Base-by-base conservation (phyloP, 106 monocot species). In the Dendrobium catenatum region DNA sequence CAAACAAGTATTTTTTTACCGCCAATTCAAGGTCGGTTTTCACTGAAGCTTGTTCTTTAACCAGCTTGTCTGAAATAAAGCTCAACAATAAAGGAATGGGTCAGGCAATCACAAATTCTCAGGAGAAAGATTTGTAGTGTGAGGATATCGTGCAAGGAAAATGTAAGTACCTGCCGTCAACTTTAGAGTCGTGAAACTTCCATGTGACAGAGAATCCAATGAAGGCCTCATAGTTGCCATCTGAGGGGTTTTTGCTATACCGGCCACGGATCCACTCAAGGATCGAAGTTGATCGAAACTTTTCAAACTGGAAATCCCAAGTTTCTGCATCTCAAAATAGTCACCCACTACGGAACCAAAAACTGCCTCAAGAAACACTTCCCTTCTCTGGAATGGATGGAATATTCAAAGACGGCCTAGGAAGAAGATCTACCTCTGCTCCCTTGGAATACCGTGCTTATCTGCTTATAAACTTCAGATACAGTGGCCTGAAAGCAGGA, bases 11-110 rank as follows among this genome's bases (percentile, higher is more conserved):
- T 11, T 41, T 17, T 87, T 87, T 81, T 99, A 99, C 99, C 85
- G 91, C 87, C 85, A 99, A 77, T 87, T 95, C 99, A 73, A 99
- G 95, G 80, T 99, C 99, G 74, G 88, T 90, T 83, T 99, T 99
- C 81, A 91, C 89, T 18, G 99, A 91, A 78, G 90, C 95, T 79
- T 99, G 99, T 68, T 99, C 99, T 77, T 91, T 95, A 54, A 99
- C 89, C 93, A 99, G 67, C 85, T 91, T 95, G 86, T 99, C 99
- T 99, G 90, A 22, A 91, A 88, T 75, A 44, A 86, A 90, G 18
- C 70, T 73, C 70, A 77, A 72, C 27, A 72, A 85, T 58, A 77
- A 6, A 47, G 13, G 11, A 49, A 89, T 58, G 26, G 22, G 48
- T 83, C 77, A 84, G 20, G 77, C 56, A 78, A 41, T 17, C 49